phyloP scores from a whole-genome alignment of 164 flowering plant genomes.

The Vitis riparia region DNA sequence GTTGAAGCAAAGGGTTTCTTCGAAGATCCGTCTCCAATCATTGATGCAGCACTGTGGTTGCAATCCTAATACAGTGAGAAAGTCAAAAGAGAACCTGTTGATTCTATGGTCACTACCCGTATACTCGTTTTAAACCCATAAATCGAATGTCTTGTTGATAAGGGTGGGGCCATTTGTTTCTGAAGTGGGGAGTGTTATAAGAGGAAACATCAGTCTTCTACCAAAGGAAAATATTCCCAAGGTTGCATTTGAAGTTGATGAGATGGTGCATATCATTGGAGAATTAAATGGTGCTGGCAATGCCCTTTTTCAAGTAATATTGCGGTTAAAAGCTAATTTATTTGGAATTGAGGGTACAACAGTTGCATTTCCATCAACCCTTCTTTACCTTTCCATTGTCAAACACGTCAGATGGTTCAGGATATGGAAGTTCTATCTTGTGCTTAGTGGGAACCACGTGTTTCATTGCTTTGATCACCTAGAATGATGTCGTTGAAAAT shows the following conservation, averaged over 20 bases:
- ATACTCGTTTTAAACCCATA: conserved; percentile 67
- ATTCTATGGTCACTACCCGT: conserved; percentile 48
- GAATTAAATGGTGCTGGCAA: conserved; percentile 53
- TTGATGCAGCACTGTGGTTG: conserved; percentile 71
- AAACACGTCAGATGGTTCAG: too few species aligned
- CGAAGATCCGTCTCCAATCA: conserved; percentile 56
- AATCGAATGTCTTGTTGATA: conserved; percentile 76
- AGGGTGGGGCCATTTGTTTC: conserved; percentile 67
- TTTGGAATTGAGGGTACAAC: conserved; percentile 64
- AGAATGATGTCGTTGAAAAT: too few species aligned
- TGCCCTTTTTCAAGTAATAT: conserved; percentile 60
- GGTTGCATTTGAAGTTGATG: conserved; percentile 69
- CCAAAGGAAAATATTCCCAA: conserved; percentile 72
- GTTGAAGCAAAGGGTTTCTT: conserved; percentile 16
- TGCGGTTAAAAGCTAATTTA: conserved; percentile 58
- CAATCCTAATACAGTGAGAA: conserved; percentile 77
- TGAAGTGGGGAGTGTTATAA: conserved; percentile 68
- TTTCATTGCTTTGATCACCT: too few species aligned
- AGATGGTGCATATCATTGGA: conserved; percentile 80
- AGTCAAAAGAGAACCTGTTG: conserved; percentile 59
- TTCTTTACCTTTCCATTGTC: conserved; percentile 50
- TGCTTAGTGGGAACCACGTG: too few species aligned
- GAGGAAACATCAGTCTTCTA: conserved; percentile 66
- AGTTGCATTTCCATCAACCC: conserved; percentile 49
- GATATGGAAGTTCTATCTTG: too few species aligned